phyloP scores from a whole-genome alignment of 352 stramenopile genomes.

The Globisporangium recalcitrans region DNA sequence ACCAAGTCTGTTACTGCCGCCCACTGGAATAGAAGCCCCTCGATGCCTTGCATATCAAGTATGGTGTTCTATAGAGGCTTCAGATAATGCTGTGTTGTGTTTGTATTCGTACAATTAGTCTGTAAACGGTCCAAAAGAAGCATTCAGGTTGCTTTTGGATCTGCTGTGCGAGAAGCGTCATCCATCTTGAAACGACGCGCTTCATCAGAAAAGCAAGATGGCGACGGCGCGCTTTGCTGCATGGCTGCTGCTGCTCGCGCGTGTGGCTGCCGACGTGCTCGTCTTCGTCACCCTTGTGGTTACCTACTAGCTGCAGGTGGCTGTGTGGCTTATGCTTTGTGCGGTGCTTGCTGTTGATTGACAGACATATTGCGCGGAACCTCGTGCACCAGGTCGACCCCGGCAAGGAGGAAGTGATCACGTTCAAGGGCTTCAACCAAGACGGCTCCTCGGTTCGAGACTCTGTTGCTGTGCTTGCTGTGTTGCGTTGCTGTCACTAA shows the following conservation, averaged over 20 bases:
- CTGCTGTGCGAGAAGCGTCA: background rate
- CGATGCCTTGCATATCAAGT: background rate
- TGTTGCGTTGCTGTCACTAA: background rate
- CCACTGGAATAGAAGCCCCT: background rate
- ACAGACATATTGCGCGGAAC: slow-evolving; percentile 56
- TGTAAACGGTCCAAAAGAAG: too few species aligned
- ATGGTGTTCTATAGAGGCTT: background rate
- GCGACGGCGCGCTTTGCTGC: background rate
- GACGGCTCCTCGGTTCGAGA: slow-evolving; percentile 41
- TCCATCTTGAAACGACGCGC: slow-evolving; percentile 8
- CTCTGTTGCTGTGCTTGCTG: background rate
- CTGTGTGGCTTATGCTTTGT: background rate
- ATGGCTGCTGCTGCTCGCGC: background rate
- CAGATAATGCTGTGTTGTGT: too few species aligned
- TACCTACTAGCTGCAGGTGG: background rate
- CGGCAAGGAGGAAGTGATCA: slow-evolving; percentile 71
- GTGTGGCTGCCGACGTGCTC: slow-evolving; percentile 7
- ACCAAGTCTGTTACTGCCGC: background rate
- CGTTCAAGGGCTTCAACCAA: slow-evolving; percentile 75
- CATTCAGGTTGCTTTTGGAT: background rate
- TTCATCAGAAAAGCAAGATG: slow-evolving; percentile 3
- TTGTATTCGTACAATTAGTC: background rate
- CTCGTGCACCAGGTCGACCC: slow-evolving; percentile 69
- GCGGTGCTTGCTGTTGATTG: background rate
- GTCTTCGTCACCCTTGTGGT: background rate